Base-by-base conservation (phyloP, 2,329 filamentous ascomycete species). In the Clonostachys chloroleuca region DNA sequence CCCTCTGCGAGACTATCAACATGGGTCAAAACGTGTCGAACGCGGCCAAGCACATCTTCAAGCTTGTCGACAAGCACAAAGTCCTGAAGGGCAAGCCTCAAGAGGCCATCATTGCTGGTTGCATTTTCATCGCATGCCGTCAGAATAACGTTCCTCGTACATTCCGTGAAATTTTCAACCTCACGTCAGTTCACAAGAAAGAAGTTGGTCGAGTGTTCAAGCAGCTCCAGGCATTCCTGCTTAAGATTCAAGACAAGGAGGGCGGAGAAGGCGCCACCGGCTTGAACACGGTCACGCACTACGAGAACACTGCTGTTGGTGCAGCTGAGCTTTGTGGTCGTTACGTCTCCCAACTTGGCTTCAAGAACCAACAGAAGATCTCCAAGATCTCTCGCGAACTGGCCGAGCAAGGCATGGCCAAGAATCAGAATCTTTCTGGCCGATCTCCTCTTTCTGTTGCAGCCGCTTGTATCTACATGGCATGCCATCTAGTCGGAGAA, bases 171-270 rank as follows among this genome's bases (percentile, higher is more conserved):
- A 94, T 99, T 59, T 95, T 89, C 70, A 86, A 90, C 51, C 77
- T 97, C 64, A 99, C 94, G 9, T 89, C 89, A 56, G 92, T 99
- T 30, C 86, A 87, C 51, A 96, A 97, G 75, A 97, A 97, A 72
- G 95, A 99, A 63, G 96, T 99, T 53, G 94, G 94, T 18, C 79
- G 92, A 49, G 92, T 92, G 20, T 99, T 96, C 80, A 99, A 99
- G 74, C 77, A 84, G 49, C 77, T 99, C 41, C 92, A 97, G 70
- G 84, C 86, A 56, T 96, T 95, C 69, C 80, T 97, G 60, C 83
- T 86, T 59, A 84, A 84, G 58, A 80, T 85, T 44, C 81, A 89
- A 60, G 84, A 86, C 54, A 62, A 60, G n/a, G 67, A 68, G 9
- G 72, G 74, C 51, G 70, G 76, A 55, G 68, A 70, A 61, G 63